Evolutionary conservation across 2,329 filamentous ascomycete genomes (phyloP).

Genomic region (Penicillium sp.): DNA sequence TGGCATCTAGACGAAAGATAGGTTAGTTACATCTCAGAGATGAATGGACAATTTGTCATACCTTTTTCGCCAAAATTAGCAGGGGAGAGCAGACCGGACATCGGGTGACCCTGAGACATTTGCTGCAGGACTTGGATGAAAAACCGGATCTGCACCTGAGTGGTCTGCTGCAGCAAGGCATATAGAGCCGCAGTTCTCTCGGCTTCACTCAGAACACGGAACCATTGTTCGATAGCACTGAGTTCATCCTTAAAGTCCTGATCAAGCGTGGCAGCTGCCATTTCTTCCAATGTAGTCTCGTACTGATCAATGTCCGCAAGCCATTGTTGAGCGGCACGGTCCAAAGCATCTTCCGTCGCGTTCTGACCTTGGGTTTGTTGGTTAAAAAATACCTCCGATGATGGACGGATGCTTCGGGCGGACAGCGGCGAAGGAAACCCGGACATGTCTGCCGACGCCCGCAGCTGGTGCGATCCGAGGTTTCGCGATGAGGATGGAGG

Average conservation of each 20-base stretch:
- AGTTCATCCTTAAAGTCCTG: slow-evolving; percentile 99
- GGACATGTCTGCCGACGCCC: slow-evolving; percentile 94
- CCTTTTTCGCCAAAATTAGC: slow-evolving; percentile 93
- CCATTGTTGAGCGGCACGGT: slow-evolving; percentile 96
- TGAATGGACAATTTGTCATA: slow-evolving; percentile 43
- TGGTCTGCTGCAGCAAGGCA: slow-evolving; percentile 94
- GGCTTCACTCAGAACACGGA: slow-evolving; percentile 92
- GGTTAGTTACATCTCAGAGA: slow-evolving; percentile 10
- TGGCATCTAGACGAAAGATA: slow-evolving; percentile 65
- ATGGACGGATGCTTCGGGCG: slow-evolving; percentile 79
- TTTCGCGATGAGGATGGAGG: slow-evolving; percentile 80
- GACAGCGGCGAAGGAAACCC: slow-evolving; percentile 70
- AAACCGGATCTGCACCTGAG: slow-evolving; percentile 97
- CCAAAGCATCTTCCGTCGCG: slow-evolving; percentile 77
- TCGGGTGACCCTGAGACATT: slow-evolving; percentile 97
- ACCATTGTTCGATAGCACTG: slow-evolving; percentile 99
- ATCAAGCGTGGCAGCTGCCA: slow-evolving; percentile 97
- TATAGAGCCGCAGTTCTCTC: slow-evolving; percentile 95
- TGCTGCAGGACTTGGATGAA: slow-evolving; percentile 98
- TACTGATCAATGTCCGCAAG: slow-evolving; percentile 98
- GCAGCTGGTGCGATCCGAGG: slow-evolving; percentile 78
- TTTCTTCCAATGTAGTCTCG: slow-evolving; percentile 97
- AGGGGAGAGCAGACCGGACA: slow-evolving; percentile 92
- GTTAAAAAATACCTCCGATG: slow-evolving; percentile 89
- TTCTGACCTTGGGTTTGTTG: slow-evolving; percentile 67